Evolutionary conservation across 257 asterid genomes (phyloP).

Genomic region (Gentiana straminea): DNA sequence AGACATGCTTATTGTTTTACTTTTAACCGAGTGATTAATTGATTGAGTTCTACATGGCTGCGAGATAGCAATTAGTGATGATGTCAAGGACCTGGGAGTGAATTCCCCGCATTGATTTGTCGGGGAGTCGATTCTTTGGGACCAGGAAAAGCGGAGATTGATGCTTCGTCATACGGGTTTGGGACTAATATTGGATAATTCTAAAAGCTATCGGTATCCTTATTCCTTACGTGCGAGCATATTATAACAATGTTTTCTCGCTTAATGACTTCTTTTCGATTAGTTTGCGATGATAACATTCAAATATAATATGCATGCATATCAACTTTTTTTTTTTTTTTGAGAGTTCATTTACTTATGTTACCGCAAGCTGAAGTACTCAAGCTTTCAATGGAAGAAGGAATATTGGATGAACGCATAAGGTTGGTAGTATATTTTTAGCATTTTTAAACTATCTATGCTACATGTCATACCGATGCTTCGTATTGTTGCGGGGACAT

Average conservation of each 20-base stretch:
- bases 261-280: no score
- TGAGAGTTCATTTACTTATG: constrained; percentile 16
- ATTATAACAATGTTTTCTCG: not conserved
- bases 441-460: constrained; percentile 15
- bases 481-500: constrained; percentile 49
- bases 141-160: constrained; percentile 65
- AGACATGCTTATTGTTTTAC: no score
- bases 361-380: constrained; percentile 66
- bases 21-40: no score
- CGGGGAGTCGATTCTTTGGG: constrained; percentile 63
- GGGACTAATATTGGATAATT: not conserved
- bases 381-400: constrained; percentile 71
- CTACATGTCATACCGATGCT: constrained; percentile 22
- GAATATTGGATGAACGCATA: constrained; percentile 52
- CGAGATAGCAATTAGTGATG: no score
- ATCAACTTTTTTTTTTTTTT: no score
- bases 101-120: constrained; percentile 2
- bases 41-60: no score
- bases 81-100: no score
- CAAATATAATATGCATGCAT: no score
- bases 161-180: constrained; percentile 77
- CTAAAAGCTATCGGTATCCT: no score
- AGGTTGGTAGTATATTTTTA: constrained; percentile 34
- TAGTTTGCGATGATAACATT: no score
- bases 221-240: not conserved